phyloP scores from a whole-genome alignment of 352 stramenopile species.

The Globisporangium paddicum region DNA sequence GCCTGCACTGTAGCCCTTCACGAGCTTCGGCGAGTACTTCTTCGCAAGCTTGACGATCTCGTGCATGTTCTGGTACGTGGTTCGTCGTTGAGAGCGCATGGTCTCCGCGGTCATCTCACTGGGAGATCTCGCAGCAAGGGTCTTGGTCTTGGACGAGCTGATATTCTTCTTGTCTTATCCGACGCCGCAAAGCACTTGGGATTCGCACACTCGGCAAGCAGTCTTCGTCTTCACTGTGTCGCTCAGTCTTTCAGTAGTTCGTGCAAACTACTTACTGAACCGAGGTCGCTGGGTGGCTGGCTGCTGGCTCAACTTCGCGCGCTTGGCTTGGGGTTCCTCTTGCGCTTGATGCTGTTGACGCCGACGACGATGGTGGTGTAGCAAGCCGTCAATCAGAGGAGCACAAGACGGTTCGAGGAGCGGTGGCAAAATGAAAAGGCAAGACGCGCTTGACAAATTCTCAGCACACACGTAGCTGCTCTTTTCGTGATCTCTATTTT shows the following conservation, averaged over 20 bases:
- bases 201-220: slow-evolving; percentile 23
- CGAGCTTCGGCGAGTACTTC: slow-evolving; percentile 86
- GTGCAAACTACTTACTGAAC: slow-evolving; percentile 31
- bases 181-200: slow-evolving; percentile 37
- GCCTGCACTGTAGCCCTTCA: slow-evolving; percentile 84
- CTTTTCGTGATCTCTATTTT: slow-evolving; percentile 20
- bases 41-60: slow-evolving; percentile 87
- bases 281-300: not conserved
- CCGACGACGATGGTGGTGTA: not conserved
- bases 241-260: slow-evolving; percentile 30
- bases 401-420: slow-evolving; percentile 8
- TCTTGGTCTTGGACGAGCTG: not conserved
- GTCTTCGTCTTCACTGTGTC: slow-evolving; percentile 42
- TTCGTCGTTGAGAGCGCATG: slow-evolving; percentile 74
- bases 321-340: slow-evolving; percentile 2
- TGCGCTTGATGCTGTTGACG: not conserved
- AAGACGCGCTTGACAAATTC: slow-evolving; percentile 14
- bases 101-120: slow-evolving; percentile 57
- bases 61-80: slow-evolving; percentile 85
- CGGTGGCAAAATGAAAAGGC: slow-evolving; percentile 12
- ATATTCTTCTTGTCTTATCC: slow-evolving; percentile 27
- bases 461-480: slow-evolving; percentile 16
- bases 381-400: slow-evolving; percentile 8
- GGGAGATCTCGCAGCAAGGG: not conserved
- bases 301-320: slow-evolving; percentile 3